Evolutionary conservation across 1,139 yeast genomes (phyloP).

Genomic region (Spathaspora sp.): DNA sequence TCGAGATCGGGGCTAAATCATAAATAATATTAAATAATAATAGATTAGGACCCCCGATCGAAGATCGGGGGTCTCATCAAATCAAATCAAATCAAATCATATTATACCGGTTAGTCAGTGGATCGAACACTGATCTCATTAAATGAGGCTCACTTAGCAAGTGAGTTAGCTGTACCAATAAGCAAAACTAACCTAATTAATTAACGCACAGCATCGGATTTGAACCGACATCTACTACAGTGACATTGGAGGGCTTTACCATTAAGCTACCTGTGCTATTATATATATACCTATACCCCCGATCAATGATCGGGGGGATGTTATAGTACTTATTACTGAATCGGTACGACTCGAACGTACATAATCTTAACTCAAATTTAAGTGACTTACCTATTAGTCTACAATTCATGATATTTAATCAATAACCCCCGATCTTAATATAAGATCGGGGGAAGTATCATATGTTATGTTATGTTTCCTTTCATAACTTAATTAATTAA

Average conservation of each 20-base stretch:
- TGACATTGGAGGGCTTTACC: not conserved
- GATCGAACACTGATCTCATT: slow-evolving; percentile 3
- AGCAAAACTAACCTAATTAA: slow-evolving; percentile 2
- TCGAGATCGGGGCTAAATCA: too few species aligned
- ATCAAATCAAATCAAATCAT: too few species aligned
- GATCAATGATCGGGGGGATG: too few species aligned
- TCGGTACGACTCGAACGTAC: slow-evolving; percentile 3
- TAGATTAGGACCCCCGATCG: too few species aligned
- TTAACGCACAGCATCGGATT: not conserved
- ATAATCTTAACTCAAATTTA: not conserved
- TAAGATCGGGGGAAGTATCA: too few species aligned
- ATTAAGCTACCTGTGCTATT: not conserved
- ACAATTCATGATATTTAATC: not conserved
- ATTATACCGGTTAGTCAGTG: slow-evolving; percentile 4
- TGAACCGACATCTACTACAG: not conserved
- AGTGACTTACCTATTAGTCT: not conserved
- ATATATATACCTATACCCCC: too few species aligned
- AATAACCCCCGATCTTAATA: too few species aligned
- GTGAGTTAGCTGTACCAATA: slow-evolving; percentile 3
- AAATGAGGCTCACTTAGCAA: slow-evolving; percentile 1
- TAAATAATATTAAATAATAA: too few species aligned
- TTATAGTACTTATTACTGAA: not conserved
- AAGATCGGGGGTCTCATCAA: too few species aligned
- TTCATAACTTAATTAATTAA: not conserved
- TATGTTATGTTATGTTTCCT: too few species aligned